Evolutionary conservation across 352 stramenopile genomes (phyloP).

Genomic region (Blastocystis sp.): DNA sequence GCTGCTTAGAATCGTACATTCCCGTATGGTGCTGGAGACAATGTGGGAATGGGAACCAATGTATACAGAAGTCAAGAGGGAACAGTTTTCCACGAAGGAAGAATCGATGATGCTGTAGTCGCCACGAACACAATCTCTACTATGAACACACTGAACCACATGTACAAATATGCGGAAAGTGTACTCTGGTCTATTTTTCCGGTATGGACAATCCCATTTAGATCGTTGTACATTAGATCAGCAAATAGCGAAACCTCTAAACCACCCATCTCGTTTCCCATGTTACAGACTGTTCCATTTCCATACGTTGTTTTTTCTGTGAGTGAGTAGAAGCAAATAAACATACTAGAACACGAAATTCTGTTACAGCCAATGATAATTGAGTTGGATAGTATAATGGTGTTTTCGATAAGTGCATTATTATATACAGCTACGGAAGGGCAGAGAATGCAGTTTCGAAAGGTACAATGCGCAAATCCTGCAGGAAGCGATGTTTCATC

Average conservation of each 20-base stretch:
- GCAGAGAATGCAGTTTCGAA: constrained; percentile 4
- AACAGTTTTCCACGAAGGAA: constrained; percentile 68
- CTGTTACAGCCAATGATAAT: constrained; percentile 71
- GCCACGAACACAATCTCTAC: neutral
- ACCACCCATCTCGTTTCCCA: constrained; percentile 75
- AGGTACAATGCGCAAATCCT: neutral
- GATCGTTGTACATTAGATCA: constrained; percentile 66
- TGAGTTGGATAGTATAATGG: constrained; percentile 63
- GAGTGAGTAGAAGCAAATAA: neutral
- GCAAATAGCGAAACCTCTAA: constrained; percentile 71
- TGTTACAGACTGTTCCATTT: constrained; percentile 71
- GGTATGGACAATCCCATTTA: neutral
- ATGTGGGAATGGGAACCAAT: constrained; percentile 65
- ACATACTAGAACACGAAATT: constrained; percentile 65
- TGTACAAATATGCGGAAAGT: constrained; percentile 2
- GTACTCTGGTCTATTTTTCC: neutral
- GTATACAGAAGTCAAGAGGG: constrained; percentile 66
- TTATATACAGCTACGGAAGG: neutral
- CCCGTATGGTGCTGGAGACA: constrained; percentile 69
- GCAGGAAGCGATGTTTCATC: neutral
- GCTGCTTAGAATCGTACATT: constrained; percentile 72
- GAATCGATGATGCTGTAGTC: constrained; percentile 68
- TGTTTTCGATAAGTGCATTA: constrained; percentile 62
- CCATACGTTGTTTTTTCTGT: constrained; percentile 63
- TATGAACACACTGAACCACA: too few relatives aligned